A percentile compares a stretch with the other conserved stretches of the same genome.
These are phyloP conservation scores for Torulaspora quercuum DNA, from an alignment of 805 yeast genomes.

Conservation along the genomic window DNA sequence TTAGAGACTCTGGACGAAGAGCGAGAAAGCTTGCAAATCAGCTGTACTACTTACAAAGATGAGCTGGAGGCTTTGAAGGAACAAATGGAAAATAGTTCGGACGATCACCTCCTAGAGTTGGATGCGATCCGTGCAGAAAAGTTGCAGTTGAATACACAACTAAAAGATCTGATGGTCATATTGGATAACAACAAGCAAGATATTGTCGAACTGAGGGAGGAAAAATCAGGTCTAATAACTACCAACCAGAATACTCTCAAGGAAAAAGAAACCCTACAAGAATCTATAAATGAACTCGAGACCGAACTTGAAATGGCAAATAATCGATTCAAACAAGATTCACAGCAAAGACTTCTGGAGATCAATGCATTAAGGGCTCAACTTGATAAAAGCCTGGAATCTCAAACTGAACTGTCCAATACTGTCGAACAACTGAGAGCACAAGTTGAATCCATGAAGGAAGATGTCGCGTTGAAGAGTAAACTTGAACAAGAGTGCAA, in stretches of 20 bases:
- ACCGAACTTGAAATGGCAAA: constrained; percentile 31
- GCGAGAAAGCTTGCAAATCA: constrained; percentile 46
- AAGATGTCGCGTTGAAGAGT: constrained; percentile 23
- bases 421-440: constrained; percentile 27
- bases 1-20: constrained; percentile 50
- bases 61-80: constrained; percentile 41
- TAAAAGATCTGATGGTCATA: constrained; percentile 41
- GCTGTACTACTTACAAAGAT: constrained; percentile 48
- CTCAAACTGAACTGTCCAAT: constrained; percentile 11
- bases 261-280: constrained; percentile 19
- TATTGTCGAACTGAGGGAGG: constrained; percentile 35
- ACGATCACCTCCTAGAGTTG: constrained; percentile 41
- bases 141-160: constrained; percentile 20
- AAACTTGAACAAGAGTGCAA: constrained; percentile 53
- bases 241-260: constrained; percentile 17
- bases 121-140: constrained; percentile 20
- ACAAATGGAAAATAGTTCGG: constrained; percentile 37
- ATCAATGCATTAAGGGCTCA: constrained; percentile 31
- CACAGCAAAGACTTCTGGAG: constrained; percentile 28
- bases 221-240: constrained; percentile 37
- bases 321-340: constrained; percentile 17
- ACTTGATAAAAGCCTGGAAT: constrained; percentile 25
- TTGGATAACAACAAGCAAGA: constrained; percentile 38
- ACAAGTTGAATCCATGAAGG: constrained; percentile 24
- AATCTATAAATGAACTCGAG: constrained; percentile 39